Base-by-base conservation (phyloP, 1,284 basidiomycete genomes). In the Irpex sp. region DNA sequence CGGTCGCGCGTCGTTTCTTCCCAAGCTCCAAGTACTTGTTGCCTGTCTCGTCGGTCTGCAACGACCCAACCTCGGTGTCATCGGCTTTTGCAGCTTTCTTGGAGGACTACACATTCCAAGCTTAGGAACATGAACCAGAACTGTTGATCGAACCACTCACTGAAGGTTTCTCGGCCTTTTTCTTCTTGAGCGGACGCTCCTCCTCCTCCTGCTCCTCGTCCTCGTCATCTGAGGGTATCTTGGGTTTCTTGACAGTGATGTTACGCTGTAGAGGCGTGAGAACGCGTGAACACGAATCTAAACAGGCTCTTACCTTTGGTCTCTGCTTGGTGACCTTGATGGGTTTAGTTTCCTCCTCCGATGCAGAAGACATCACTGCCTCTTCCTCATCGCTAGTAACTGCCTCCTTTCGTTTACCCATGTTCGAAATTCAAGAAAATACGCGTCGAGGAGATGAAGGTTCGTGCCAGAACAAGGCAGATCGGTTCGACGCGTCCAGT, bases 1-100 rank as follows among this genome's bases (percentile, higher is more conserved):
- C 87, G 0, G 89, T 85, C 1, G 83, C 87, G 15, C 91, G 86
- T 71, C 83, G 86, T 71, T 86, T 89, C 74, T 86, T 89, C 4
- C 89, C 89, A 37, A 92, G 69, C 34, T 89, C 85, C 48, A 92
- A 71, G 63, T 83, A 92, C 65, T 81, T 81, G 5, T 89, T 85
- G 1, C 88, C 88, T 5, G 87, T 82, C 0, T 75, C 58, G 56
- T 74, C 78, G 52, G 71, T 74, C 15, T 60, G 54, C n/a, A 65
- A 15, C 6, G 31, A 36, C 5, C 48, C 62, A 40, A 61, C 15
- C 13, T 62, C 54, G 37, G 8, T 47, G 19, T 40, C 52, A 26
- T 51, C 48, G 8, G 37, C 13, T 31, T 60, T 58, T 5, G 62
- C 13, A 3, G 17, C 40, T 38, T 55, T 63, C 59, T 65, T 51